Conservation (phyloP, 192 early-diverging fungal species). For the Umbelopsis ramanniana region DNA sequence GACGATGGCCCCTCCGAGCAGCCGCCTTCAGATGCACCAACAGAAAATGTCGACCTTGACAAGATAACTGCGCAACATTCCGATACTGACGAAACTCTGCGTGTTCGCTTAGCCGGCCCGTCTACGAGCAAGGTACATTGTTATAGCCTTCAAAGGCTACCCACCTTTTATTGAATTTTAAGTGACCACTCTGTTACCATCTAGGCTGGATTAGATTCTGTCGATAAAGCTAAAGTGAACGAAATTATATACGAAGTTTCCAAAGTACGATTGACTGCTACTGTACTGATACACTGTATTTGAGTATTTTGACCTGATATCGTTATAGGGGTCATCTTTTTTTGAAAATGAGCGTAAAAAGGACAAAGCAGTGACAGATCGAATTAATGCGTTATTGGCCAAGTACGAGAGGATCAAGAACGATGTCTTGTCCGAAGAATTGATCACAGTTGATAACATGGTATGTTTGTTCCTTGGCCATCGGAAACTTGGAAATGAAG, state of each 20-base stretch:
- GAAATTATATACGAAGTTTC: conserved; percentile 63
- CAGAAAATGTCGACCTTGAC: background rate
- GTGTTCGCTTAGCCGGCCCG: conserved; percentile 31
- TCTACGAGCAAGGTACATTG: conserved; percentile 32
- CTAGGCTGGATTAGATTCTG: conserved; percentile 51
- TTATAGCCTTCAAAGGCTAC: background rate
- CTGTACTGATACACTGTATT: background rate
- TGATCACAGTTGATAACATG: conserved; percentile 40
- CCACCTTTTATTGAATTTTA: background rate
- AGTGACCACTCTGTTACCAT: conserved; percentile 10
- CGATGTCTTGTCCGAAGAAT: conserved; percentile 44
- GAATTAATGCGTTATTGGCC: conserved; percentile 42
- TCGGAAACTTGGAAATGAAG: too few relatives aligned
- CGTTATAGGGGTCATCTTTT: conserved; percentile 51
- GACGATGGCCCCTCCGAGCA: conserved; percentile 21
- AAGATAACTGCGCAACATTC: background rate
- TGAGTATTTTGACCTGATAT: background rate
- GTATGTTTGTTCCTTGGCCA: conserved; percentile 11
- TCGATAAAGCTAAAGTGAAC: conserved; percentile 55
- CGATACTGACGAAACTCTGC: conserved; percentile 17
- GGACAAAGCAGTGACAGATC: conserved; percentile 44
- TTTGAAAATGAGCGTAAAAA: conserved; percentile 54
- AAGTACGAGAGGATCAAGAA: conserved; percentile 43
- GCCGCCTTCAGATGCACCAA: background rate
- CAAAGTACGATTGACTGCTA: conserved; percentile 48